phyloP scores from a whole-genome alignment of 2,329 filamentous ascomycete genomes.

The Colletotrichum sp. region DNA sequence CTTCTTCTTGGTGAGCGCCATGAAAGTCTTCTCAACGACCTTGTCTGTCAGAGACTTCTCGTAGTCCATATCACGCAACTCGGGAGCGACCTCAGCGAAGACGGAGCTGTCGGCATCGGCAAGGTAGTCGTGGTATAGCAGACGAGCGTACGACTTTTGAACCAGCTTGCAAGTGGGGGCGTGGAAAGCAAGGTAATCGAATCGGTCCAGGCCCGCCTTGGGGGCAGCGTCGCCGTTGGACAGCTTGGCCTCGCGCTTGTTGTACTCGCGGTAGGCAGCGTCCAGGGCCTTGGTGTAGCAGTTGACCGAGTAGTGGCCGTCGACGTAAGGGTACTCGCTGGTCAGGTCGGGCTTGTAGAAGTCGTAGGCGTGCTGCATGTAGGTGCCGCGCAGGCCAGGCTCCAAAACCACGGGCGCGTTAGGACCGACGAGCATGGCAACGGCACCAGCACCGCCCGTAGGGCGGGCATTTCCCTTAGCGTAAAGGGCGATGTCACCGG shows the following conservation, averaged over 20 bases:
- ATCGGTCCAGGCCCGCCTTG: slow-evolving; percentile 76
- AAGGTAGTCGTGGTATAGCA: slow-evolving; percentile 87
- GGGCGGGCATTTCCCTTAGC: slow-evolving; percentile 83
- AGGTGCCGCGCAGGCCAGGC: slow-evolving; percentile 78
- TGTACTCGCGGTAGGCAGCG: slow-evolving; percentile 81
- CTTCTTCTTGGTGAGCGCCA: slow-evolving; percentile 82
- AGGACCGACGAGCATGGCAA: slow-evolving; percentile 80
- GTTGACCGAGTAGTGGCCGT: slow-evolving; percentile 81
- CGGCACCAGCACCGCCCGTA: slow-evolving; percentile 79
- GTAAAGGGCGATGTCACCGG: slow-evolving; percentile 85
- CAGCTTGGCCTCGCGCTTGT: slow-evolving; percentile 70
- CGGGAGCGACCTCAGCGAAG: slow-evolving; percentile 77
- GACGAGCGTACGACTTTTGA: slow-evolving; percentile 81
- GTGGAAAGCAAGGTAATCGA: slow-evolving; percentile 85
- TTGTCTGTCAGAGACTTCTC: slow-evolving; percentile 81
- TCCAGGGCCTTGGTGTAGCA: slow-evolving; percentile 86
- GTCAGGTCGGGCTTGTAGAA: slow-evolving; percentile 91
- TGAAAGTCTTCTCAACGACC: slow-evolving; percentile 85
- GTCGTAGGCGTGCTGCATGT: slow-evolving; percentile 86
- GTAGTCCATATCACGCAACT: slow-evolving; percentile 80
- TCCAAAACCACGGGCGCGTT: slow-evolving; percentile 79
- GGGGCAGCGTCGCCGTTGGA: slow-evolving; percentile 33
- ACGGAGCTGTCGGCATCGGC: slow-evolving; percentile 68
- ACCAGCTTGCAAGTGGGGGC: slow-evolving; percentile 88
- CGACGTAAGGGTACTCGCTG: slow-evolving; percentile 86